Evolutionary conservation across 2,329 filamentous ascomycete genomes (phyloP), one percentile per base, ranked within the genome.

Genomic region (Calcarisporium arbuscula): DNA sequence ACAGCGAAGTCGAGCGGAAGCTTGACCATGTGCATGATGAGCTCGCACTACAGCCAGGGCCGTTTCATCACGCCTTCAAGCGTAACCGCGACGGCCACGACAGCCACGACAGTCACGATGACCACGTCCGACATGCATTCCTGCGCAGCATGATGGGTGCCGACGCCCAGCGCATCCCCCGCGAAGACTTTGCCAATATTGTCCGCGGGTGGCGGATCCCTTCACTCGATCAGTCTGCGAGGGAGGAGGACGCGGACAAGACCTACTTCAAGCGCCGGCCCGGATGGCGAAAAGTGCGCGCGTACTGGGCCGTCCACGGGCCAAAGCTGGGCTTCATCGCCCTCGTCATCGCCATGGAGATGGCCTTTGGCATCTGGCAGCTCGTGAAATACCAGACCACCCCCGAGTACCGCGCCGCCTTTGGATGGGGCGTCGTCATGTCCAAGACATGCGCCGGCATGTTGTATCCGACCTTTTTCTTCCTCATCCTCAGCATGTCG

Each of bases 401-500:
- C 1, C 42, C n/a, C n/a, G n/a, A 58, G 9, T 72, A 70, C 38
- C 63, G 64, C 12, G 62, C 60, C 11, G 72, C 65, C 0, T 67
- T 75, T 14, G 73, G 71, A 10, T 74, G 71, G 69, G 73, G 72
- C 6, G 64, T 72, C 7, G 67, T 73, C 5, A 47, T 77, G 32
- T 67, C 72, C 4, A 77, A 77, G 51, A 65, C 68, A 0, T 67
- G 58, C 28, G 71, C 72, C 8, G 74, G 74, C 4, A 65, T 68
- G 0, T 45, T 77, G 2, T 77, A 75, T 31, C 71, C 72, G 14
- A 75, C 71, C 2, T 64, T 77, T 36, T 76, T 76, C 54, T 75
- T 77, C 44, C 57, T 77, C 37, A 59, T 77, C 6, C 53, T 77
- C 5, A 74, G 69, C 45, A 77, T 77, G 72, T 74, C 68, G 11